phyloP scores from a whole-genome alignment of 2,329 filamentous ascomycete genomes.

The Calonectria fujianensis region DNA sequence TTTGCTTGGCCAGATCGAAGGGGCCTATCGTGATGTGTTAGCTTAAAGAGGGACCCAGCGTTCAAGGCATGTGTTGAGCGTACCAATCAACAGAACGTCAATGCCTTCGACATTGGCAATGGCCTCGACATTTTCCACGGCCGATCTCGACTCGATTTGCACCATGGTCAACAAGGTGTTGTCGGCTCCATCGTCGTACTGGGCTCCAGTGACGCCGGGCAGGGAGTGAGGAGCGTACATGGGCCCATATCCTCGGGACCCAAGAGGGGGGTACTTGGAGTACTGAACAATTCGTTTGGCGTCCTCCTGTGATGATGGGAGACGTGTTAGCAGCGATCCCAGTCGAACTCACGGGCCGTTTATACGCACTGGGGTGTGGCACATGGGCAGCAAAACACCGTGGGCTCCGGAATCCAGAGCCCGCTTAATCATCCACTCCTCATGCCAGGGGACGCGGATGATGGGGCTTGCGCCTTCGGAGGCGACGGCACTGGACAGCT shows the following conservation, averaged over 20 bases:
- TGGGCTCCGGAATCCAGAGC: slow-evolving; percentile 36
- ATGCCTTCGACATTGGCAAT: slow-evolving; percentile 32
- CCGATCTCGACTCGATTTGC: slow-evolving; percentile 37
- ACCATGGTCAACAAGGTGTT: slow-evolving; percentile 33
- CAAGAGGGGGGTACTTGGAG: slow-evolving; percentile 38
- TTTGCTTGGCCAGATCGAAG: slow-evolving; percentile 36
- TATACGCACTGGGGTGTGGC: slow-evolving; percentile 31
- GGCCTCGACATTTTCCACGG: slow-evolving; percentile 37
- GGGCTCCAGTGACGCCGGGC: slow-evolving; percentile 14
- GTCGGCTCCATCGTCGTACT: slow-evolving; percentile 35
- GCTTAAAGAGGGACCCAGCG: background rate
- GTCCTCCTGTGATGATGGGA: slow-evolving; percentile 11
- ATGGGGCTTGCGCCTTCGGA: slow-evolving; percentile 36
- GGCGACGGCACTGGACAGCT: slow-evolving; percentile 30
- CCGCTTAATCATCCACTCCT: slow-evolving; percentile 42
- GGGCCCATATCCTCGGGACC: slow-evolving; percentile 38
- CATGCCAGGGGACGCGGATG: slow-evolving; percentile 34
- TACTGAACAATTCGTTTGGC: slow-evolving; percentile 37
- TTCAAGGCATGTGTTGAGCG: background rate
- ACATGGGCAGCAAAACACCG: slow-evolving; percentile 38
- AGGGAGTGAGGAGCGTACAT: slow-evolving; percentile 34
- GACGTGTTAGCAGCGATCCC: background rate
- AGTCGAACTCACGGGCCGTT: background rate
- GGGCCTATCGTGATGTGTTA: slow-evolving; percentile 29
- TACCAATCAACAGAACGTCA: slow-evolving; percentile 38